A percentile compares a stretch with the other conserved stretches of the same genome.
Conservation (phyloP, 108 stramenopile species). For the Cyclotella baltica region DNA sequence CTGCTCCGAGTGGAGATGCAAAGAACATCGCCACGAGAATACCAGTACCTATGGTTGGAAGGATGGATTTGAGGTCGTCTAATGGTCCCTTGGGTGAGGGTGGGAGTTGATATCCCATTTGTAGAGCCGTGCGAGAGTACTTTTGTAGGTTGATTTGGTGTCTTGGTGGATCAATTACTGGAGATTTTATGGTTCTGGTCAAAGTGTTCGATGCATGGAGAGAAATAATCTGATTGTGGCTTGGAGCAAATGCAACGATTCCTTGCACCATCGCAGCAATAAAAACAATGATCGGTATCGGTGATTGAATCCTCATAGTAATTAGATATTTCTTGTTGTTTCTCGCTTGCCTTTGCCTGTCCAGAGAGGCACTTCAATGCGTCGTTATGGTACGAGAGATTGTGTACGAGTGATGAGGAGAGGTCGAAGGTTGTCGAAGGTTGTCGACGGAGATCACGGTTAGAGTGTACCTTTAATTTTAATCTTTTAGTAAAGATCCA, state of each 20-base stretch:
- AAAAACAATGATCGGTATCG: neutral
- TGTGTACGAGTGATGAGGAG: no score
- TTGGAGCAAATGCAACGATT: slow-evolving; percentile 28
- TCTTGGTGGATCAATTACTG: neutral
- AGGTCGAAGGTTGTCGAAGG: no score
- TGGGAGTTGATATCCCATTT: slow-evolving; percentile 46
- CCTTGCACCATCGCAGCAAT: slow-evolving; percentile 1
- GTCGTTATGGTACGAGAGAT: no score
- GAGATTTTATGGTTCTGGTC: neutral
- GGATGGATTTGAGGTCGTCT: slow-evolving; percentile 35
- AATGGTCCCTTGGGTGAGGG: slow-evolving; percentile 41
- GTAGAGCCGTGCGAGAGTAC: slow-evolving; percentile 19
- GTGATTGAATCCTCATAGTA: neutral
- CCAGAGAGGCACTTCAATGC: no score
- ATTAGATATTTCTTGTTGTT: no score
- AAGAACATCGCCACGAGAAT: slow-evolving; percentile 60
- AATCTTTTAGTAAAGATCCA: no score
- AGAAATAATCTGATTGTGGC: neutral
- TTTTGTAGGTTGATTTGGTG: neutral
- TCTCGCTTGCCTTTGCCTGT: no score
- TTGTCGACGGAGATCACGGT: no score
- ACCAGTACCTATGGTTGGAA: slow-evolving; percentile 43
- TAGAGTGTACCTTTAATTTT: no score
- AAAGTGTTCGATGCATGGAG: neutral
- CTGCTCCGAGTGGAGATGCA: slow-evolving; percentile 69